These are phyloP conservation scores for Magnusiomyces suaveolens DNA, from an alignment of 1,139 yeast species.

Conservation along the genomic window DNA sequence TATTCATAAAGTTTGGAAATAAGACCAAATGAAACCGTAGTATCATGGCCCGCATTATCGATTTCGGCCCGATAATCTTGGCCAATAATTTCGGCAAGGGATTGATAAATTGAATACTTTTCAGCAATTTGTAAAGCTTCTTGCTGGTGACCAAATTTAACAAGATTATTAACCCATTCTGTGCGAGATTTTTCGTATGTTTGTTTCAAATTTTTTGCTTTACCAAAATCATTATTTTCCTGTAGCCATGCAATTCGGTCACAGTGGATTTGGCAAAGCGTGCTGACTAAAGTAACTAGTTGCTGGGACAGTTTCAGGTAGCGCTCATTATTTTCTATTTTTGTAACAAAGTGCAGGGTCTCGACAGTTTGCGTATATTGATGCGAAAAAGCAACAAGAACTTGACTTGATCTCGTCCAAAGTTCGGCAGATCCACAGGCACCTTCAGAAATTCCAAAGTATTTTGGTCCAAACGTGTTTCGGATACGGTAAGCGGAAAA, in stretches of 20 bases:
- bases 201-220: conserved; percentile 18
- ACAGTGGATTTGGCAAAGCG: conserved; percentile 26
- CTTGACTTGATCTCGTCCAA: conserved; percentile 28
- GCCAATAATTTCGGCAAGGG: conserved; percentile 57
- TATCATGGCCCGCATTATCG: conserved; percentile 24
- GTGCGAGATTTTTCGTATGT: conserved; percentile 28
- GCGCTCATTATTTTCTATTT: conserved; percentile 10
- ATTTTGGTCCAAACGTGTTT: conserved; percentile 15
- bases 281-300: conserved; percentile 25
- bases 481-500: conserved; percentile 25
- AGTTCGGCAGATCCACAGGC: conserved; percentile 21
- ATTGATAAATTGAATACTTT: conserved; percentile 51
- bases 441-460: conserved; percentile 18
- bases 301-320: conserved; percentile 18
- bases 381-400: conserved; percentile 22
- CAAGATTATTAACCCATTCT: conserved; percentile 49
- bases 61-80: conserved; percentile 32
- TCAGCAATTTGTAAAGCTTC: conserved; percentile 63
- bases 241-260: conserved; percentile 25
- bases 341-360: conserved; percentile 14
- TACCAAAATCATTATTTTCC: conserved; percentile 7
- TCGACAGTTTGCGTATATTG: conserved; percentile 20
- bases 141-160: conserved; percentile 38
- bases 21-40: conserved; percentile 21
- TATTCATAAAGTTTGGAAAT: conserved; percentile 38